Evolutionary conservation across 2,329 filamentous ascomycete species (phyloP).

Genomic region (Exophiala sp.): DNA sequence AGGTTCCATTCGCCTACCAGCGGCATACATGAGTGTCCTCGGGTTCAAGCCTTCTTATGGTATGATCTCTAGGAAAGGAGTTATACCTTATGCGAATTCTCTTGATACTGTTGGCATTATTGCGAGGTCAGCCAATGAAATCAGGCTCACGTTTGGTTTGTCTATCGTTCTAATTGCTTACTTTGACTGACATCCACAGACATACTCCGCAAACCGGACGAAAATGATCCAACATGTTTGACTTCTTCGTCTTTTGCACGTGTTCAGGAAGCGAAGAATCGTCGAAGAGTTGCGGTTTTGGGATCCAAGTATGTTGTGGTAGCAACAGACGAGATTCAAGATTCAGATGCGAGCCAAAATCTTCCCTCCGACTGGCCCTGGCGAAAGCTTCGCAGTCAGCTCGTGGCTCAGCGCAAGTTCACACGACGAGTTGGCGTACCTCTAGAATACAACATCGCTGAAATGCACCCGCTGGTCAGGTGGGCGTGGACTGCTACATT

Average conservation of each 20-base stretch:
- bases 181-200: conserved; percentile 42
- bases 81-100: conserved; percentile 89
- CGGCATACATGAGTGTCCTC: conserved; percentile 76
- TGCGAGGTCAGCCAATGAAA: conserved; percentile 51
- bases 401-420: background rate
- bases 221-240: conserved; percentile 71
- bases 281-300: conserved; percentile 2
- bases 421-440: conserved; percentile 57
- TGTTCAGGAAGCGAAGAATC: conserved; percentile 15
- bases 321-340: background rate
- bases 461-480: conserved; percentile 68
- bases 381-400: background rate
- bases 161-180: conserved; percentile 9
- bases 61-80: conserved; percentile 77
- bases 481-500: conserved; percentile 66
- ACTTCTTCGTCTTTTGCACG: conserved; percentile 50
- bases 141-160: conserved; percentile 50
- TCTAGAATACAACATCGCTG: conserved; percentile 80
- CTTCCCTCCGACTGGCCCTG: background rate
- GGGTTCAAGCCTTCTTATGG: conserved; percentile 94
- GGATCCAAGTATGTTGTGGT: conserved; percentile 5
- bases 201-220: conserved; percentile 59
- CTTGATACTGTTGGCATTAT: conserved; percentile 85
- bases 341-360: background rate
- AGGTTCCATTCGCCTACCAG: conserved; percentile 80